Evolutionary conservation across 1,284 basidiomycete species (phyloP), one percentile per base, ranked within the genome.

Genomic region (Porphyrellus sp.): DNA sequence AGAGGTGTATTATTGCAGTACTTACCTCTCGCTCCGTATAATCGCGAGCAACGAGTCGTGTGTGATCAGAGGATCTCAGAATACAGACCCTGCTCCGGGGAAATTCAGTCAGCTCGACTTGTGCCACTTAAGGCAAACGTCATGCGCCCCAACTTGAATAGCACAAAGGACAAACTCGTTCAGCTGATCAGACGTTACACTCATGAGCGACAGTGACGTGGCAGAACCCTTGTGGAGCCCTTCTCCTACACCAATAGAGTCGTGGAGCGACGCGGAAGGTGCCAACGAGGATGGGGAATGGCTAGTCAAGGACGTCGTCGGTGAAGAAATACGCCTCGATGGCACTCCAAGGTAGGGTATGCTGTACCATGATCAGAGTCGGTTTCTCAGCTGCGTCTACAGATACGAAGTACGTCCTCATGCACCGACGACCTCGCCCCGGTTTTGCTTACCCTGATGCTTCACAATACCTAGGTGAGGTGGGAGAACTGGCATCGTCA

Each of bases 401-500:
- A 72, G 70, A 59, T 72, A 73, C 35, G 70, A 72, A 63, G 70
- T 72, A 52, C 37, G 67, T 52, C 18, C 7, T 30, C 38, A 41
- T 30, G n/a, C 12, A 31, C 24, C 34, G 15, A 30, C n/a, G 28
- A 16, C 16, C 13, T 43, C 5, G 8, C 7, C 3, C 8, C 11
- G 37, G 11, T 43, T 13, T 20, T 25, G 13, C 38, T 53, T 18
- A 52, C 44, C 25, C 21, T 20, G 28, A 3, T 35, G 25, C 23
- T 35, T n/a, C 28, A 34, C 23, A 23, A 44, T 34, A 65, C 60
- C 56, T 68, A 75, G 74, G 64, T 76, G 25, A 71, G 66, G 57
- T 75, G 74, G 74, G 61, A 31, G 16, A 50, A 70, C 43, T 75
- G 74, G 74, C 56, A 61, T 16, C 72, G 74, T 35, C 23, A 20